Percentiles rank a stretch among this genome's conserved stretches.
Evolutionary conservation across 768 basidiomycete genomes (phyloP).

Genomic region (Vararia minispora): DNA sequence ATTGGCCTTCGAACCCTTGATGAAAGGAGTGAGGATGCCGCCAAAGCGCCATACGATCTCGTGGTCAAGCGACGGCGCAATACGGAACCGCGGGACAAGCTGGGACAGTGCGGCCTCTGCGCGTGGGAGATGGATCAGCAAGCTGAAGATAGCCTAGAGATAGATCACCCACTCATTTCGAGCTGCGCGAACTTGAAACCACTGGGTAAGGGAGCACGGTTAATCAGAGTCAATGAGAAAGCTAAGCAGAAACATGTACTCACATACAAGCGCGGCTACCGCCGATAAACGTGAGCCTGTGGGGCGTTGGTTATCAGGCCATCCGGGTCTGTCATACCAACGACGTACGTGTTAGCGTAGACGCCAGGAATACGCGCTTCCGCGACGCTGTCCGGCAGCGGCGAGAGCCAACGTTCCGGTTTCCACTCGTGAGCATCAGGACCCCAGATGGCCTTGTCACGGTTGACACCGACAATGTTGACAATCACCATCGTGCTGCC

Average conservation of each 20-base stretch:
- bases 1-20: neutral
- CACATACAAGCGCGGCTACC: constrained; percentile 10
- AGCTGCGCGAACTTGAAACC: constrained; percentile 1
- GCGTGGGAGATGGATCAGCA: neutral
- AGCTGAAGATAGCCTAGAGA: neutral
- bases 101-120: neutral
- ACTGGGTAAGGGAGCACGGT: neutral
- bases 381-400: neutral
- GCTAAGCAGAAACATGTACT: too few relatives aligned
- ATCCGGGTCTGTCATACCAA: neutral
- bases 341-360: constrained; percentile 3
- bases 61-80: neutral
- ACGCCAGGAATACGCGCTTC: constrained; percentile 7
- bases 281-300: constrained; percentile 12
- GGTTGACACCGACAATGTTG: constrained; percentile 6
- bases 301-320: too few relatives aligned
- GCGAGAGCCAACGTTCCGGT: constrained; percentile 12
- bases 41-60: neutral
- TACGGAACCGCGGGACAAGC: neutral
- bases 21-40: neutral
- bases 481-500: constrained; percentile 5
- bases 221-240: too few relatives aligned
- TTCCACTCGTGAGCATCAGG: constrained; percentile 12
- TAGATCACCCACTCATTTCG: neutral
- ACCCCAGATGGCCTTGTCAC: constrained; percentile 8